Percentiles rank a stretch among this genome's conserved stretches.
phyloP scores from a whole-genome alignment of 805 yeast species.

The Vanderwaltozyma tropicalis region DNA sequence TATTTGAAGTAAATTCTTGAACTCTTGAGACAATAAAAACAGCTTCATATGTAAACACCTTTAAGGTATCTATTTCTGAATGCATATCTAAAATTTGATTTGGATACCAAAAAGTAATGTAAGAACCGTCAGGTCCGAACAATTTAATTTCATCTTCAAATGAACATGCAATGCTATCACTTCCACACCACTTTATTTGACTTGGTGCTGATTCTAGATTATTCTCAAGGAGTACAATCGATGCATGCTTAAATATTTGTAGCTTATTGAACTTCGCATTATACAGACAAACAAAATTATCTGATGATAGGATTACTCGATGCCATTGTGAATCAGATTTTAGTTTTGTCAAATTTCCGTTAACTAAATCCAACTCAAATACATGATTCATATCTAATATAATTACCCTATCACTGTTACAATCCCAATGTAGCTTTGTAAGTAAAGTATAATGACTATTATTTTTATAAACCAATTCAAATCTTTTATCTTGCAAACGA shows the following conservation, averaged over 20 bases:
- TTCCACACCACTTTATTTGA: slow-evolving; percentile 72
- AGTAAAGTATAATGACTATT: slow-evolving; percentile 15
- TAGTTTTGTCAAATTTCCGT: slow-evolving; percentile 1
- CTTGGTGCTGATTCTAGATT: slow-evolving; percentile 29
- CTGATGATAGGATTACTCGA: slow-evolving; percentile 16
- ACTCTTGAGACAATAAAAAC: slow-evolving; percentile 61
- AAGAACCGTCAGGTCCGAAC: slow-evolving; percentile 56
- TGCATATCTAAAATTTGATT: slow-evolving; percentile 33
- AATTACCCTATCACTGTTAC: slow-evolving; percentile 11
- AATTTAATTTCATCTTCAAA: slow-evolving; percentile 56
- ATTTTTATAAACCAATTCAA: slow-evolving; percentile 12
- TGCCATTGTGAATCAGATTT: slow-evolving; percentile 21
- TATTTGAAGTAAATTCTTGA: slow-evolving; percentile 41
- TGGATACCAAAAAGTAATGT: slow-evolving; percentile 39
- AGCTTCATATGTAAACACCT: slow-evolving; percentile 46
- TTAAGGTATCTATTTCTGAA: slow-evolving; percentile 61
- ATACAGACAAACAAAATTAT: slow-evolving; percentile 39
- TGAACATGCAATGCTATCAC: slow-evolving; percentile 59
- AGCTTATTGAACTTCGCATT: slow-evolving; percentile 33
- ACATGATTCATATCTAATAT: slow-evolving; percentile 19
- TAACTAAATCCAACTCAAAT: slow-evolving; percentile 6
- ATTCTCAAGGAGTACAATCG: slow-evolving; percentile 17
- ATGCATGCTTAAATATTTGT: slow-evolving; percentile 35
- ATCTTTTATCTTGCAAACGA: slow-evolving; percentile 1
- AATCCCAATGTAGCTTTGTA: slow-evolving; percentile 24